Base-by-base conservation (phyloP, 164 flowering plant genomes). In the Buxus sempervirens region DNA sequence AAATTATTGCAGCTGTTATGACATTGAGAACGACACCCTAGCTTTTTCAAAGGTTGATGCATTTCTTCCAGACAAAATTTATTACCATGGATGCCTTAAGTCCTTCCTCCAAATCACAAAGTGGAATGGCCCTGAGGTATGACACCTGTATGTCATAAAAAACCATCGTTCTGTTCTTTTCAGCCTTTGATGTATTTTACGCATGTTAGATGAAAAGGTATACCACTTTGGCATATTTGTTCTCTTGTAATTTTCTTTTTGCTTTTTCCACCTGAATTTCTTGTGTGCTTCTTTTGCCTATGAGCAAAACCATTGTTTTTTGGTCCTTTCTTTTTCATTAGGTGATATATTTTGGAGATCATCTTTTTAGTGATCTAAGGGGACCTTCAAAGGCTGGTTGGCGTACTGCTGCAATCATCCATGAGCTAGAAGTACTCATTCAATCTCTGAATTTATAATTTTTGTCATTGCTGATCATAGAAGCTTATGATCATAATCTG, bases 261-360 rank as follows among this genome's bases (percentile, higher is more conserved):
- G 32, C 9, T 56, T 28, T 22, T 61, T 21, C 62, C 27, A 49
- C 21, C 0, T 19, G 27, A 42, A n/a, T n/a, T 27, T 38, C 22
- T 42, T 12, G 8, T 48, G 53, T 32, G 26, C 1, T 9, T 9
- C 15, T 54, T 23, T 9, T 38, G 20, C 19, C 23, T 54, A 24
- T 62, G 22, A 26, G 4, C 18, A 19, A 27, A 15, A 9, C 1
- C 13, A 21, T 19, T 9, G n/a, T 25, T 59, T 58, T 63, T 16
- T n/a, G n/a, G n/a, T n/a, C n/a, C n/a, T n/a, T n/a, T n/a, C n/a
- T 61, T 65, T 14, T 66, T 71, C 76, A 24, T 55, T 71, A 95
- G 97, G 98, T 95, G 68, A 95, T 95, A 68, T 95, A 95, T 77
- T 95, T 95, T 79, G 97, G 97, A 58, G 98, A 95, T 80, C 98